A percentile compares a stretch with the other conserved stretches of the same genome.
phyloP scores from a whole-genome alignment of 1,284 basidiomycete species.

The Pascua guehoae region DNA sequence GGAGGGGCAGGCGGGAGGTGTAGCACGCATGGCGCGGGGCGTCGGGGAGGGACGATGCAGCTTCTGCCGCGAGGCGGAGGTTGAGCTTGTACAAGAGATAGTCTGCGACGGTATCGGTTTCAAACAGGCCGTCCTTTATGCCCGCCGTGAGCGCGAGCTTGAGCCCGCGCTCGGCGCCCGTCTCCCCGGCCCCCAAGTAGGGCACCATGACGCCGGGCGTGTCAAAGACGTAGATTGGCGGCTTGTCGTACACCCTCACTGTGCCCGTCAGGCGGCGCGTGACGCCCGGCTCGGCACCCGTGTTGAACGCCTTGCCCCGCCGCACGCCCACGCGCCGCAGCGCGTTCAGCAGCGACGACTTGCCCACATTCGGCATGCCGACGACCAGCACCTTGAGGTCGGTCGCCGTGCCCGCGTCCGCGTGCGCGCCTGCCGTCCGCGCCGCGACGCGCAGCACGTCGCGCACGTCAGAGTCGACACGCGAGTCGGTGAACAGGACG shows the following conservation, averaged over 20 bases:
- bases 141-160: constrained; percentile 95
- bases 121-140: constrained; percentile 90
- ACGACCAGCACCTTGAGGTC: constrained; percentile 84
- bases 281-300: constrained; percentile 82
- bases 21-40: constrained; percentile 50
- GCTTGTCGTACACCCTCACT: constrained; percentile 72
- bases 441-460: constrained; percentile 50
- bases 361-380: constrained; percentile 99
- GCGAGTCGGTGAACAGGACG: constrained; percentile 55
- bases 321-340: constrained; percentile 82
- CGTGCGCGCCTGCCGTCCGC: constrained; percentile 2
- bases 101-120: constrained; percentile 74
- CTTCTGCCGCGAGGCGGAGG: constrained; percentile 53
- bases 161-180: constrained; percentile 83
- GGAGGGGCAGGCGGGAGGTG: constrained; percentile 56
- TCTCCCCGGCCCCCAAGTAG: constrained; percentile 78
- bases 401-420: constrained; percentile 33
- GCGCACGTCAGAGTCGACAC: constrained; percentile 51
- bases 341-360: constrained; percentile 88
- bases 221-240: constrained; percentile 88
- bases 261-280: constrained; percentile 79
- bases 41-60: constrained; percentile 10
- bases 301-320: constrained; percentile 81
- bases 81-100: constrained; percentile 88
- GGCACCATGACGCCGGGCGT: constrained; percentile 97